phyloP scores from a whole-genome alignment of 176 grass and related monocot genomes.

The Cenchrus fungigraminus region DNA sequence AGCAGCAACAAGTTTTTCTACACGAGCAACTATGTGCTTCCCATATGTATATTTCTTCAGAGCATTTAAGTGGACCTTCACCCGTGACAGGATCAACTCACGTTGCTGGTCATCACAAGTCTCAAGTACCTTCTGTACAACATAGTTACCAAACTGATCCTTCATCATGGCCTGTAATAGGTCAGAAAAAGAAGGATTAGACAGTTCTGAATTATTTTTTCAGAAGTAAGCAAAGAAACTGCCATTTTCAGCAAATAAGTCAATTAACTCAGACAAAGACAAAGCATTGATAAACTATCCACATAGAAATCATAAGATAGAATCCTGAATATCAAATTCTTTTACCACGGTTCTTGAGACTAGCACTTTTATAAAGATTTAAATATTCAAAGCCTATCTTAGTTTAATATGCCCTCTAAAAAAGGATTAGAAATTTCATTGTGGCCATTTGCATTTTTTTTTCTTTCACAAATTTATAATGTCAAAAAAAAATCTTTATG shows the following conservation, averaged over 20 bases:
- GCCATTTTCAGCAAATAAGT: neutral
- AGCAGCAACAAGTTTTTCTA: slow-evolving; percentile 81
- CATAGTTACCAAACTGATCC: slow-evolving; percentile 86
- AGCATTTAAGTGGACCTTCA: slow-evolving; percentile 83
- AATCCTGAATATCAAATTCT: slow-evolving; percentile 33
- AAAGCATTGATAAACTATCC: neutral
- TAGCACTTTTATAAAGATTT: neutral
- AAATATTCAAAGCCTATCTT: neutral
- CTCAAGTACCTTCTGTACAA: slow-evolving; percentile 90
- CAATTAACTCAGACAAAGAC: neutral
- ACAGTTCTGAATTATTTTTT: slow-evolving; percentile 1
- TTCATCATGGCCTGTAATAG: slow-evolving; percentile 80
- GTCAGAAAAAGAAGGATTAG: neutral
- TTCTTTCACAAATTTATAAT: neutral
- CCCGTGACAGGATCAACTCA: slow-evolving; percentile 71
- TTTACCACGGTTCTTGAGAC: neutral
- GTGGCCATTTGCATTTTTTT: neutral
- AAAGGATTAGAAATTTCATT: neutral
- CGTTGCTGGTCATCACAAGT: slow-evolving; percentile 80
- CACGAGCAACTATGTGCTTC: slow-evolving; percentile 83
- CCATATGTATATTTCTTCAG: slow-evolving; percentile 92
- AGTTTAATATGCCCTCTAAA: neutral
- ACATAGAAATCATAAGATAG: neutral
- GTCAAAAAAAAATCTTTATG: neutral
- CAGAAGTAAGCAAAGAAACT: neutral